Percentiles rank a stretch among this genome's conserved stretches.
Evolutionary conservation across 2,329 filamentous ascomycete genomes (phyloP).

Genomic region (Colletotrichum chlorophyti): DNA sequence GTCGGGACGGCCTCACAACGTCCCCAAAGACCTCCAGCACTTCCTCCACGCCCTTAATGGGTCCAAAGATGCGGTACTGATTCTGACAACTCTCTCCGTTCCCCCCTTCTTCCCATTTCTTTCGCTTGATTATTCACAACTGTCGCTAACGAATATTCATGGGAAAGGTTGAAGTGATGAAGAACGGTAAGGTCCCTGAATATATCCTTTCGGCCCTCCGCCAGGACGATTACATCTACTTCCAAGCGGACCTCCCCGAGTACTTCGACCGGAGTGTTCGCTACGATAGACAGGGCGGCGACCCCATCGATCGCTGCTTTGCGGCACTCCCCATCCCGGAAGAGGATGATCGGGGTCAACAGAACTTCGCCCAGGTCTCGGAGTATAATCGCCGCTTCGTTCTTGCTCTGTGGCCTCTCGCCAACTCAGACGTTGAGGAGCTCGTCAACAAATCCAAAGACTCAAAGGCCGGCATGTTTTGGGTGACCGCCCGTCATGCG

Average conservation of each 20-base stretch:
- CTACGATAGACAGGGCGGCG: slow-evolving; percentile 15
- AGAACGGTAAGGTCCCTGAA: too few relatives aligned
- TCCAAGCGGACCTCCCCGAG: slow-evolving; percentile 10
- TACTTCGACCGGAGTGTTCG: slow-evolving; percentile 11
- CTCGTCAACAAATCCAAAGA: slow-evolving; percentile 1
- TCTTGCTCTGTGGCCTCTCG: slow-evolving; percentile 24
- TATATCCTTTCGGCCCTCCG: too few relatives aligned
- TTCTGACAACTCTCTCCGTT: too few relatives aligned
- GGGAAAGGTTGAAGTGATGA: too few relatives aligned
- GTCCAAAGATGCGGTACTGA: too few relatives aligned
- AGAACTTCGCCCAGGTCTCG: neutral
- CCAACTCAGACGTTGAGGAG: slow-evolving; percentile 17
- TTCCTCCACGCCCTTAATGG: too few relatives aligned
- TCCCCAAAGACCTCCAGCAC: too few relatives aligned
- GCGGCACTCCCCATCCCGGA: neutral
- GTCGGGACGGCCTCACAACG: too few relatives aligned
- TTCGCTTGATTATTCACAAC: too few relatives aligned
- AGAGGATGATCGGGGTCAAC: slow-evolving; percentile 7
- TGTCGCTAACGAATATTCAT: too few relatives aligned
- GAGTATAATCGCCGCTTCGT: slow-evolving; percentile 3
- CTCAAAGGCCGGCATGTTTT: slow-evolving; percentile 10
- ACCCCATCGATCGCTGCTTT: slow-evolving; percentile 20
- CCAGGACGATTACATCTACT: slow-evolving; percentile 19
- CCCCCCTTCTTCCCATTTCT: too few relatives aligned
- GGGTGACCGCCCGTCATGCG: slow-evolving; percentile 21